A percentile compares a stretch with the other conserved stretches of the same genome.
Conservation (phyloP, 2,329 filamentous ascomycete genomes). For the Cladosporium oxysporum region DNA sequence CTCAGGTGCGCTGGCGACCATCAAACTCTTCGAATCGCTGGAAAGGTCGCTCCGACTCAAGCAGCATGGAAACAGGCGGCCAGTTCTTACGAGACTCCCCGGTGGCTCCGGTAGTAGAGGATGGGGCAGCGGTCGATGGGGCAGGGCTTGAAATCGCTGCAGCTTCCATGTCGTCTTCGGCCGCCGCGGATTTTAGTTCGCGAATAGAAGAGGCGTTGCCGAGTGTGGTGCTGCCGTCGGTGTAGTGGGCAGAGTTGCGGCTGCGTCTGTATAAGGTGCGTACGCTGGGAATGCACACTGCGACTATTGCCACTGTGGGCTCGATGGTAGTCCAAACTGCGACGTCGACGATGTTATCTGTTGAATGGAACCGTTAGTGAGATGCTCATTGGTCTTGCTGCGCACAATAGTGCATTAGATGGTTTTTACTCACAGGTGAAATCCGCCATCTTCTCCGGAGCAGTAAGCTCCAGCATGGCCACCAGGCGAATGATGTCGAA, state of each 20-base stretch:
- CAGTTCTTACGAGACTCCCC: background rate
- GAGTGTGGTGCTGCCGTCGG: conserved; percentile 1
- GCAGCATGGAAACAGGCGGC: conserved; percentile 17
- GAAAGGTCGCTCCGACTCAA: conserved; percentile 19
- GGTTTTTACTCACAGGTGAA: conserved; percentile 22
- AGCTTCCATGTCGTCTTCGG: conserved; percentile 4
- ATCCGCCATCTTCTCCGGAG: conserved; percentile 11
- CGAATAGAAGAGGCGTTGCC: conserved; percentile 14
- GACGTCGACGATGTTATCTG: conserved; percentile 17
- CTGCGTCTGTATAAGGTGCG: conserved; percentile 17
- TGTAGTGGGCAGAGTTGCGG: conserved; percentile 13
- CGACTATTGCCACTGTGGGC: conserved; percentile 24
- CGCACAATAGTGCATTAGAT: background rate
- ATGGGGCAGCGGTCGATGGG: background rate
- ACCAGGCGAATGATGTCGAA: conserved; percentile 24
- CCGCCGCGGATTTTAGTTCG: conserved; percentile 14
- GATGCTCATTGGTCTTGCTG: background rate
- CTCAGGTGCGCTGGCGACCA: conserved; percentile 10
- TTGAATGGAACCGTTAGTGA: background rate
- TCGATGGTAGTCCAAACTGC: conserved; percentile 27
- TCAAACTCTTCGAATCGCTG: conserved; percentile 20
- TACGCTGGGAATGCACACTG: conserved; percentile 24
- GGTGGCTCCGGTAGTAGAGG: background rate
- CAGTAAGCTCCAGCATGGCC: conserved; percentile 18
- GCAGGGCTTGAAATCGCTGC: background rate